phyloP scores from a whole-genome alignment of 2,329 filamentous ascomycete genomes.

The Clarireedia homoeocarpa region DNA sequence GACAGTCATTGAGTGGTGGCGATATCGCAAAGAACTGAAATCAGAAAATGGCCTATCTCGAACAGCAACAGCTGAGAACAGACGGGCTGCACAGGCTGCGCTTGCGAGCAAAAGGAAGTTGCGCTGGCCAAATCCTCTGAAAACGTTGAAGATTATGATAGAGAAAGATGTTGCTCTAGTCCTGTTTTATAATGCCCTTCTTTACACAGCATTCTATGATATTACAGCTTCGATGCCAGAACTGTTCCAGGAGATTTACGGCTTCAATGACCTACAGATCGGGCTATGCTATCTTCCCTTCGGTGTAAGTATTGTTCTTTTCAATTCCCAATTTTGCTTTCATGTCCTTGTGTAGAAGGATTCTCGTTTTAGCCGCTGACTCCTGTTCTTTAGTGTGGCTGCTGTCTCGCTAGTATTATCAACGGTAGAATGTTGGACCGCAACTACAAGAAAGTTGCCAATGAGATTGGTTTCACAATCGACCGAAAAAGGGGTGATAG shows the following conservation, averaged over 20 bases:
- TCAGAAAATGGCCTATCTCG: constrained; percentile 20
- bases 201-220: constrained; percentile 50
- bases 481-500: constrained; percentile 44
- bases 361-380: too few relatives aligned
- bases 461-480: constrained; percentile 51
- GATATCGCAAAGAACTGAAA: constrained; percentile 20
- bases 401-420: constrained; percentile 41
- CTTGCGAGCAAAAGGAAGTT: constrained; percentile 35
- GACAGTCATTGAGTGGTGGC: constrained; percentile 42
- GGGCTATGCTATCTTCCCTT: constrained; percentile 34
- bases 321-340: too few relatives aligned
- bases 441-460: constrained; percentile 65
- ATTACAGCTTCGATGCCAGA: constrained; percentile 44
- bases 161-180: constrained; percentile 52
- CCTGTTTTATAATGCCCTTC: constrained; percentile 42
- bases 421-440: constrained; percentile 51
- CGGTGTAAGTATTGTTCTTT: constrained; percentile 26
- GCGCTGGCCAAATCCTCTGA: constrained; percentile 48
- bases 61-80: constrained; percentile 29
- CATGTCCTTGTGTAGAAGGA: too few relatives aligned
- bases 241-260: constrained; percentile 31
- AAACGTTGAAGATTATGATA: constrained; percentile 44
- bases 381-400: constrained; percentile 28
- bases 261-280: constrained; percentile 29
- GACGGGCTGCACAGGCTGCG: constrained; percentile 28